Evolutionary conservation across 1,139 yeast genomes (phyloP), one percentile per base, ranked within the genome.

Genomic region (Schwanniomyces etchellsii): DNA sequence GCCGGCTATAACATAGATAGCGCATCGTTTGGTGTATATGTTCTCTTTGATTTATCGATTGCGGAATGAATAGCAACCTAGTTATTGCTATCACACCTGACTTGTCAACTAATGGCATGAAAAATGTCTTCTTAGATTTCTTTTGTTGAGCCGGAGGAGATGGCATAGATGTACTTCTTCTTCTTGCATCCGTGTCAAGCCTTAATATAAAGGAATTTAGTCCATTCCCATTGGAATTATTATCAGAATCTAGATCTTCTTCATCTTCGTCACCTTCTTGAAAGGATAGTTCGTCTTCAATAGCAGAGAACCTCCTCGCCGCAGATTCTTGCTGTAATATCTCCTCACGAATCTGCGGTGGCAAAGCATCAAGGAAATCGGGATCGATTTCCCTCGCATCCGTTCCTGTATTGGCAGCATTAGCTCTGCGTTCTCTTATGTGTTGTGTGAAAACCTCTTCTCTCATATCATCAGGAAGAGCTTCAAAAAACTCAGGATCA

Each of bases 381-480:
- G 88, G 84, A 46, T 82, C 94, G 34, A 85, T 72, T 44, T 82
- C 94, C 27, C 88, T 66, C 4, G 69, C 56, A 15, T 57, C 62
- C 0, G 66, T 49, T 5, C 68, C 70, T 2, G 60, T 49, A 24
- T 57, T 61, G 11, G 60, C 52, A 3, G 79, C 77, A 61, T 61
- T 81, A 43, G 68, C 76, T 31, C 79, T 47, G 38, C 73, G 50
- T 40, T 86, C 95, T 27, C 91, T 65, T 4, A 88, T 65, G 50
- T 88, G 95, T 44, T 88, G 94, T 0, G 93, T 77, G 47, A 86
- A 77, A 0, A 88, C 97, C 47, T 89, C 96, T 42, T 88, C 95
- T 31, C 96, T 67, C 83, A 89, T 83, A 32, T 85, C 94, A 29
- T 84, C 95, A 0, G 97, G 97, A 23, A 89, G 65, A 0, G 96